Evolutionary conservation across 1,284 basidiomycete species (phyloP).

Genomic region (Ceratobasidium sp.): DNA sequence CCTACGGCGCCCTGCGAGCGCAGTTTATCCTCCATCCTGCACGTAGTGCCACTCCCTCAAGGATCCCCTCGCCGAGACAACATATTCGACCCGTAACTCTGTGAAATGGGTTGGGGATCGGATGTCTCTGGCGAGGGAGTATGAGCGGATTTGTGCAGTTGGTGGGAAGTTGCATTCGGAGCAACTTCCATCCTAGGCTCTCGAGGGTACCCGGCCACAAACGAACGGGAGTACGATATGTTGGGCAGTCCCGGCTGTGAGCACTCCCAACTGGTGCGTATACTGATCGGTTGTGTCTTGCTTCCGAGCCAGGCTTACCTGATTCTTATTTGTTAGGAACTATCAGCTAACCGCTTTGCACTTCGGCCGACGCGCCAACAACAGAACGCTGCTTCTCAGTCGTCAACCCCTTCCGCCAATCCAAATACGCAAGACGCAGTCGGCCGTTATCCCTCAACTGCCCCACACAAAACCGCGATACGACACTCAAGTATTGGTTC

Average conservation of each 20-base stretch:
- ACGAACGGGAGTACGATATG: constrained; percentile 64
- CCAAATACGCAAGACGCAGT: constrained; percentile 14
- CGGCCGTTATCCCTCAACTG: constrained; percentile 19
- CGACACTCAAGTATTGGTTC: constrained; percentile 15
- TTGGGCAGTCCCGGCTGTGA: constrained; percentile 51
- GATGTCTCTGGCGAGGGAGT: too few relatives aligned
- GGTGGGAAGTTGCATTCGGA: too few relatives aligned
- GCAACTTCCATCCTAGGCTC: constrained; percentile 4
- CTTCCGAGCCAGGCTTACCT: background rate
- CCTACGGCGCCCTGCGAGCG: too few relatives aligned
- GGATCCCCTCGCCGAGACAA: too few relatives aligned
- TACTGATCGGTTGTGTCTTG: constrained; percentile 37
- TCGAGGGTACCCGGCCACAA: constrained; percentile 53
- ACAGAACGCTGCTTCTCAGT: constrained; percentile 55
- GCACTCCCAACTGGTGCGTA: constrained; percentile 58
- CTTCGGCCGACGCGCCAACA: constrained; percentile 62
- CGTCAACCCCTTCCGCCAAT: constrained; percentile 51
- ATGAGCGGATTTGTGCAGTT: too few relatives aligned
- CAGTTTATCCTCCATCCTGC: too few relatives aligned
- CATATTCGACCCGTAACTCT: too few relatives aligned
- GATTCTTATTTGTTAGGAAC: constrained; percentile 19
- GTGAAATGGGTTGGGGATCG: too few relatives aligned
- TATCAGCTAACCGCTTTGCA: constrained; percentile 21
- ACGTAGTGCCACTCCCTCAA: too few relatives aligned
- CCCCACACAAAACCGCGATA: background rate